phyloP scores from a whole-genome alignment of 257 asterid genomes.

The Capsicum rhomboideum region DNA sequence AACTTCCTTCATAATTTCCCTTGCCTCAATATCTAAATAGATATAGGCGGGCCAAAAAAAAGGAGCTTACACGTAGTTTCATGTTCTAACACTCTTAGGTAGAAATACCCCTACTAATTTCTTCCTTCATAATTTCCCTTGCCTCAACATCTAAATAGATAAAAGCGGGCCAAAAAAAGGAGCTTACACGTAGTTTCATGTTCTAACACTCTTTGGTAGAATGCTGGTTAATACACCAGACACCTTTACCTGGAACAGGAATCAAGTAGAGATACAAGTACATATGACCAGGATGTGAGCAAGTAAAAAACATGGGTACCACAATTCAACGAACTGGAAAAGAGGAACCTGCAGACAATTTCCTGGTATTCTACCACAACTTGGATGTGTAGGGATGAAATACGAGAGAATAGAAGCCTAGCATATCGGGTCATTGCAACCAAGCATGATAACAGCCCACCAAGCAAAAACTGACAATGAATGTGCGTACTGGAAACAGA shows the following conservation, averaged over 20 bases:
- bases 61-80: not conserved
- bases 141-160: not conserved
- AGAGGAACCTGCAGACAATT: not conserved
- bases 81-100: not conserved
- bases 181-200: not conserved
- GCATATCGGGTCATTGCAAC: not conserved
- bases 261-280: not conserved
- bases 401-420: not conserved
- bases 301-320: not conserved
- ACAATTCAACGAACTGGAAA: not conserved
- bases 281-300: not conserved
- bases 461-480: not conserved
- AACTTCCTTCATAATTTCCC: not conserved
- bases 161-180: not conserved
- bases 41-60: not conserved
- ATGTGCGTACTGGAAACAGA: not conserved
- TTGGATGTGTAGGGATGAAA: not conserved
- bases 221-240: not conserved
- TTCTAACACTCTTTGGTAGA: not conserved
- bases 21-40: not conserved
- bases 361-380: not conserved
- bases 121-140: not conserved
- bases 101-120: not conserved
- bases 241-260: not conserved
- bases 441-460: not conserved